phyloP scores from a whole-genome alignment of 163 green algal genomes.

The Picocystis sp. region DNA sequence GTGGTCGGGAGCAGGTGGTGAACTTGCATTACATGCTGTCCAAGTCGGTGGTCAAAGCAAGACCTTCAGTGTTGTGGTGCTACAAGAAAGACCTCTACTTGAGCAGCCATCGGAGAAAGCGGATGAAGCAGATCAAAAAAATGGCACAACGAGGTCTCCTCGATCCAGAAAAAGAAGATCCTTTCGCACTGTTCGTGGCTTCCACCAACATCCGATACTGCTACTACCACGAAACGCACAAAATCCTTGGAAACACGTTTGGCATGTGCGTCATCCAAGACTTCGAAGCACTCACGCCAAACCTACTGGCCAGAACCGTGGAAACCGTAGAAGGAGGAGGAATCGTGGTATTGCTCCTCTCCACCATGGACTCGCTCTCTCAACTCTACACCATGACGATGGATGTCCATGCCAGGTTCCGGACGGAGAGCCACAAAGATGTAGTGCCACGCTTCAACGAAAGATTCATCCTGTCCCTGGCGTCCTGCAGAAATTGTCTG shows the following conservation, averaged over 20 bases:
- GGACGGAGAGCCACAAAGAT: constrained; percentile 73
- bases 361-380: constrained; percentile 58
- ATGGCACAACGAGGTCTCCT: constrained; percentile 78
- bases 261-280: constrained; percentile 94
- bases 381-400: constrained; percentile 92
- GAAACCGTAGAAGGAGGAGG: constrained; percentile 95
- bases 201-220: constrained; percentile 93
- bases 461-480: constrained; percentile 82
- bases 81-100: constrained; percentile 97
- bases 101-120: constrained; percentile 85
- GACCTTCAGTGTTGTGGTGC: constrained; percentile 92
- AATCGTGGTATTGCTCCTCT: constrained; percentile 80
- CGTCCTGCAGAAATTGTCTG: constrained; percentile 56
- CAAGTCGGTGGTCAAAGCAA: constrained; percentile 77
- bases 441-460: constrained; percentile 92
- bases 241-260: constrained; percentile 95
- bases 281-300: constrained; percentile 94
- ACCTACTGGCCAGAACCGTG: constrained; percentile 85
- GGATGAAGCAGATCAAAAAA: constrained; percentile 92
- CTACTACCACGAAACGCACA: constrained; percentile 95
- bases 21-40: constrained; percentile 97
- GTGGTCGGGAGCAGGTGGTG: constrained; percentile 88
- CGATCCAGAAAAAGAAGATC: constrained; percentile 90
- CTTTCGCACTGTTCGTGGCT: constrained; percentile 89
- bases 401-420: constrained; percentile 80